phyloP scores from a whole-genome alignment of 768 basidiomycete species.

The Hortiboletus flavorubellus region DNA sequence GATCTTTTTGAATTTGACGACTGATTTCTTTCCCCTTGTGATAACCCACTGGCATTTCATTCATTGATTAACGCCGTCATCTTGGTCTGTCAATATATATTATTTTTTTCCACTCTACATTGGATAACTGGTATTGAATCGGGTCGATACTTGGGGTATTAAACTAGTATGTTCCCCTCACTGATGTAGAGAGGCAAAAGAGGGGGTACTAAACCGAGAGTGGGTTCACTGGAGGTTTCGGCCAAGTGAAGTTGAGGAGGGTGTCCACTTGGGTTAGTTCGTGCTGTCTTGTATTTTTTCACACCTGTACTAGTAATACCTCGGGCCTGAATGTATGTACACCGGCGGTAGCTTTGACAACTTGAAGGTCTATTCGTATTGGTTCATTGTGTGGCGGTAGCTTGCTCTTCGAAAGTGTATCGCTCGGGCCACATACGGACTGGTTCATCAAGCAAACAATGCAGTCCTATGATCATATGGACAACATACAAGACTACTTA shows the following conservation, averaged over 20 bases:
- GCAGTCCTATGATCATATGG: neutral
- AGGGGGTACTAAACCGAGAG: conserved; percentile 17
- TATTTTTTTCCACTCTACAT: neutral
- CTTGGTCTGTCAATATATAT: neutral
- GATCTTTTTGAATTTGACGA: conserved; percentile 11
- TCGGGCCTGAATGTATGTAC: neutral
- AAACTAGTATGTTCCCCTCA: conserved; percentile 64
- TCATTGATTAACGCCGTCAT: neutral
- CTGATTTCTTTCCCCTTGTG: neutral
- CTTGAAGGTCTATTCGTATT: neutral
- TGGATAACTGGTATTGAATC: neutral
- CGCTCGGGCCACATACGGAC: neutral
- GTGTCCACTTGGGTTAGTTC: too few species aligned
- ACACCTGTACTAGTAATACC: too few species aligned
- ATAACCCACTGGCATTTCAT: neutral
- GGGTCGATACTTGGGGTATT: neutral
- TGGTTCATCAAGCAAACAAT: neutral
- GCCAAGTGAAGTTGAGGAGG: neutral
- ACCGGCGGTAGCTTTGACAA: neutral
- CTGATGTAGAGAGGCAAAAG: conserved; percentile 51
- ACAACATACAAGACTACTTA: conserved; percentile 1
- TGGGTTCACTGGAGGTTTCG: neutral
- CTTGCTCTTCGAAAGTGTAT: neutral
- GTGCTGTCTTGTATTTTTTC: too few species aligned
- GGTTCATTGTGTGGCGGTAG: neutral